phyloP scores from a whole-genome alignment of 148 eudicot genomes.

The Beta vulgaris region DNA sequence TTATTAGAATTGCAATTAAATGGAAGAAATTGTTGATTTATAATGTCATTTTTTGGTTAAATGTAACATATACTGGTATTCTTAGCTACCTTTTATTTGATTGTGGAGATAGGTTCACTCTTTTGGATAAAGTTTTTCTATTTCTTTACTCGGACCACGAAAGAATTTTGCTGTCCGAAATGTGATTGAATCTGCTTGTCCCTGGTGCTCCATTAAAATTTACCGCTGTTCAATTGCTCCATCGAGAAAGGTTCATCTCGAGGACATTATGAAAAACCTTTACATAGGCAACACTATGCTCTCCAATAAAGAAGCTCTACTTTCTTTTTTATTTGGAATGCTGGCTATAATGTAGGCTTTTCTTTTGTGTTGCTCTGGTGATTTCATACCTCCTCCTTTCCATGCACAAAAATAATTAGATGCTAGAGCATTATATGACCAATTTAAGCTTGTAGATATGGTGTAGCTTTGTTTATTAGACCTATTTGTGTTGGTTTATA shows the following conservation, averaged over 20 bases:
- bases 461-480: not conserved
- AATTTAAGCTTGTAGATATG: not conserved
- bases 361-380: not conserved
- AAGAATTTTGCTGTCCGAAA: not conserved
- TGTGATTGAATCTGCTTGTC: not conserved
- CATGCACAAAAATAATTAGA: not conserved
- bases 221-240: not conserved
- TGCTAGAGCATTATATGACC: not conserved
- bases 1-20: too few relatives aligned
- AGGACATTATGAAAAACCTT: too few relatives aligned
- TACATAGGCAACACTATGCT: too few relatives aligned
- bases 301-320: too few relatives aligned
- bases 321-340: too few relatives aligned
- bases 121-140: too few relatives aligned
- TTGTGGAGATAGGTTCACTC: too few relatives aligned
- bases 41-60: too few relatives aligned
- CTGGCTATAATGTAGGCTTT: too few relatives aligned
- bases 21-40: too few relatives aligned
- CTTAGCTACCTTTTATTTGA: too few relatives aligned
- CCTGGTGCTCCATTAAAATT: not conserved
- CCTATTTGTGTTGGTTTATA: not conserved
- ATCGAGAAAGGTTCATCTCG: not conserved
- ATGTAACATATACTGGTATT: too few relatives aligned
- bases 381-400: not conserved
- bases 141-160: not conserved